Percentiles rank a stretch among this genome's conserved stretches.
Evolutionary conservation across 2,329 filamentous ascomycete species (phyloP).

Genomic region (Pseudogymnoascus sp.): DNA sequence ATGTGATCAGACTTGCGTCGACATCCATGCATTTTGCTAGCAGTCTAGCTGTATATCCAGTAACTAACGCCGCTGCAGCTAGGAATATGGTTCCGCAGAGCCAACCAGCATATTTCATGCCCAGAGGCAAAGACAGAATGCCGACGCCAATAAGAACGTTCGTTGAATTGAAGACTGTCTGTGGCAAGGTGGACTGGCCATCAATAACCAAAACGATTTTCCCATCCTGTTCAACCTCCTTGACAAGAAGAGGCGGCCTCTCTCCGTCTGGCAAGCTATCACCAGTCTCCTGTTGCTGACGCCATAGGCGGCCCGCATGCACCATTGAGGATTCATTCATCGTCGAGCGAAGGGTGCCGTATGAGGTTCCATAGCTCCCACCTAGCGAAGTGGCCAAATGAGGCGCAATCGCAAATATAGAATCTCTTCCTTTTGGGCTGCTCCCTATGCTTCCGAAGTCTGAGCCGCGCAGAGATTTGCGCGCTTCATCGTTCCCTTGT

Average conservation of each 20-base stretch:
- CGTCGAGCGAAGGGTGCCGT: slow-evolving; percentile 42
- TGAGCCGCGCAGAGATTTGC: slow-evolving; percentile 14
- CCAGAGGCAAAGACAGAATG: slow-evolving; percentile 79
- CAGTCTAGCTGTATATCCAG: slow-evolving; percentile 77
- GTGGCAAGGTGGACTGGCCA: slow-evolving; percentile 88
- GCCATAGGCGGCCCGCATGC: slow-evolving; percentile 45
- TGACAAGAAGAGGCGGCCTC: slow-evolving; percentile 72
- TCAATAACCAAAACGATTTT: slow-evolving; percentile 77
- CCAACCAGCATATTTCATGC: slow-evolving; percentile 83
- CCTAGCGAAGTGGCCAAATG: slow-evolving; percentile 37
- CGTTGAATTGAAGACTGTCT: slow-evolving; percentile 90
- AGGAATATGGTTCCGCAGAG: slow-evolving; percentile 72
- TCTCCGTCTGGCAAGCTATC: slow-evolving; percentile 48
- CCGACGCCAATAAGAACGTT: slow-evolving; percentile 82
- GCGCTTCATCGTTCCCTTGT: slow-evolving; percentile 28
- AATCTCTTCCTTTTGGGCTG: slow-evolving; percentile 33
- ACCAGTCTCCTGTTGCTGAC: slow-evolving; percentile 38
- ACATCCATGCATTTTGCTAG: slow-evolving; percentile 84
- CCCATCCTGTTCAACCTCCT: slow-evolving; percentile 81
- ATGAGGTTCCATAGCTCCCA: slow-evolving; percentile 61
- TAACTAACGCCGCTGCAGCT: slow-evolving; percentile 64
- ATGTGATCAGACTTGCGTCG: slow-evolving; percentile 80
- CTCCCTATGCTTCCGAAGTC: slow-evolving; percentile 27
- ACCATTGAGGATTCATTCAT: slow-evolving; percentile 38
- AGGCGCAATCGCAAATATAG: slow-evolving; percentile 44